Conservation (phyloP, 768 basidiomycete species). For the Podaxis mareebaensis region DNA sequence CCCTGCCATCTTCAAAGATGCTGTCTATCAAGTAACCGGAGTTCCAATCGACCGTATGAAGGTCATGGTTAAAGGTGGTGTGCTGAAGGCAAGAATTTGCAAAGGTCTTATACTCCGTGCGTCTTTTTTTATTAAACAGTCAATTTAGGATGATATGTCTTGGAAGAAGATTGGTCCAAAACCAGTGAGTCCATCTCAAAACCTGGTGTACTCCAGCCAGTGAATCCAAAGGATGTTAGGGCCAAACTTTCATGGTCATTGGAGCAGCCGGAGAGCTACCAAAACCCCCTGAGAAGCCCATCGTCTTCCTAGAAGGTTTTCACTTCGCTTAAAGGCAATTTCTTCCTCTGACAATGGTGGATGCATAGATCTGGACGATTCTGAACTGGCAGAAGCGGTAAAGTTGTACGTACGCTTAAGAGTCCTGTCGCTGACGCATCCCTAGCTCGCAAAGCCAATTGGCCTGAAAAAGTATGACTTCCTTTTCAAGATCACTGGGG, state of each 20-base stretch:
- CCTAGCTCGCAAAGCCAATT: conserved; percentile 75
- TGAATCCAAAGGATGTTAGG: conserved; percentile 41
- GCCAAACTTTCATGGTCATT: conserved; percentile 90
- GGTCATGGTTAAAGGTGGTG: conserved; percentile 92
- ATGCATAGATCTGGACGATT: conserved; percentile 77
- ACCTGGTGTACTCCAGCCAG: background rate
- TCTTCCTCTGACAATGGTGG: background rate
- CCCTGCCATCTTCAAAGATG: conserved; percentile 76
- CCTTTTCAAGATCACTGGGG: background rate
- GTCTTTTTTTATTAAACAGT: background rate
- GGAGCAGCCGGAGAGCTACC: conserved; percentile 93
- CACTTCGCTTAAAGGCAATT: background rate
- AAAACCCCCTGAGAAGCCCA: conserved; percentile 76
- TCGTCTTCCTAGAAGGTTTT: conserved; percentile 85
- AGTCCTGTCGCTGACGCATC: conserved; percentile 15
- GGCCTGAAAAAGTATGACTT: conserved; percentile 70
- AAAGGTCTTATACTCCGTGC: background rate
- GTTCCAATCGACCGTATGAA: conserved; percentile 94
- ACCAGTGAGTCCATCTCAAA: conserved; percentile 49
- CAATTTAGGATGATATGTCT: conserved; percentile 75
- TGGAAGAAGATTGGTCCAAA: conserved; percentile 86
- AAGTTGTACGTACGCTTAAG: conserved; percentile 23
- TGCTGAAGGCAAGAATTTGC: conserved; percentile 69
- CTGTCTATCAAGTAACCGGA: conserved; percentile 78
- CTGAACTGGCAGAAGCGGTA: conserved; percentile 78